A percentile compares a stretch with the other conserved stretches of the same genome.
These are phyloP conservation scores for Parastagonospora nodorum DNA, from an alignment of 2,329 filamentous ascomycete species.

Conservation along the genomic window DNA sequence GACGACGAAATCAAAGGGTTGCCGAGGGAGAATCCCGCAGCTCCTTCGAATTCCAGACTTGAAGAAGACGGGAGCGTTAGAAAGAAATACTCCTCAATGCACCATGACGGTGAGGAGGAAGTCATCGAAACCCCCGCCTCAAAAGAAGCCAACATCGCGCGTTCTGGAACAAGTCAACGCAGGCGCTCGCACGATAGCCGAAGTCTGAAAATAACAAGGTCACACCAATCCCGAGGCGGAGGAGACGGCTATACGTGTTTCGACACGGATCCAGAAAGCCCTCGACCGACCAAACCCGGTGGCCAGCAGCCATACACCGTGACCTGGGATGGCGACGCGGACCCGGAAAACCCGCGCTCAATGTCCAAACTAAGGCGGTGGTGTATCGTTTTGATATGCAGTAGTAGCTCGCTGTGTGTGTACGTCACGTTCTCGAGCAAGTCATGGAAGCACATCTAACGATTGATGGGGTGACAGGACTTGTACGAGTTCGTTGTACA, in stretches of 20 bases:
- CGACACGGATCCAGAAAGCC: constrained; percentile 29
- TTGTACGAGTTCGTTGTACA: constrained; percentile 86
- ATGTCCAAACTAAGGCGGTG: constrained; percentile 72
- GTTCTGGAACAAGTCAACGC: constrained; percentile 4
- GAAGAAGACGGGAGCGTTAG: not conserved
- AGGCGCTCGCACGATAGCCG: constrained; percentile 23
- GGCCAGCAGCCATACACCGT: constrained; percentile 66
- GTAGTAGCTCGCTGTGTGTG: constrained; percentile 78
- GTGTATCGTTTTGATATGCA: constrained; percentile 77
- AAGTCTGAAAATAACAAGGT: constrained; percentile 25
- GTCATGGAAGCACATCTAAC: constrained; percentile 6
- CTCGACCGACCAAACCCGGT: constrained; percentile 25
- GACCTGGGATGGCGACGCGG: constrained; percentile 73
- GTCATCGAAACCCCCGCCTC: constrained; percentile 1
- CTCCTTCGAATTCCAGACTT: not conserved
- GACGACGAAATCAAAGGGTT: too few relatives aligned
- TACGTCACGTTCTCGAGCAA: constrained; percentile 55
- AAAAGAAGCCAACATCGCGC: constrained; percentile 1
- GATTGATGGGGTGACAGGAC: constrained; percentile 59
- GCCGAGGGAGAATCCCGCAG: not conserved
- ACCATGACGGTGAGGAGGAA: not conserved
- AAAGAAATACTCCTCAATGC: not conserved
- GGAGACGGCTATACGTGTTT: constrained; percentile 47
- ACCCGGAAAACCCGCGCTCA: constrained; percentile 75
- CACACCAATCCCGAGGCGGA: constrained; percentile 44